These are phyloP conservation scores for Cytidiella melzeri DNA, from an alignment of 768 basidiomycete genomes.

Conservation along the genomic window DNA sequence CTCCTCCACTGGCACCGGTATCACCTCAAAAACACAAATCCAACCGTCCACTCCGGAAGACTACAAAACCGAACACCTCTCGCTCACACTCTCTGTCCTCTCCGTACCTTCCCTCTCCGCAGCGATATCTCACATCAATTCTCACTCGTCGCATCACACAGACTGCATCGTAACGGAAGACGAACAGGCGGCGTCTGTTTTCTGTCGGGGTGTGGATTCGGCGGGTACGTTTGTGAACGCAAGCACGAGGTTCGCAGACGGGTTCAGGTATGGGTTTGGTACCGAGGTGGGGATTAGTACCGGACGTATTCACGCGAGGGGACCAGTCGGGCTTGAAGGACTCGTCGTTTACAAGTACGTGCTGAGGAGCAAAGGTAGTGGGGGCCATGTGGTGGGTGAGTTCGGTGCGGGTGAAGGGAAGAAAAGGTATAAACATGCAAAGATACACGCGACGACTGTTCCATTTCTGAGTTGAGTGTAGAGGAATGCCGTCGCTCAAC, in stretches of 20 bases:
- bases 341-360: conserved; percentile 96
- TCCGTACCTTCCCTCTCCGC: conserved; percentile 60
- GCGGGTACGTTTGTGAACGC: conserved; percentile 94
- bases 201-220: conserved; percentile 85
- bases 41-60: conserved; percentile 49
- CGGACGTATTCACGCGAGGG: conserved; percentile 92
- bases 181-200: conserved; percentile 53
- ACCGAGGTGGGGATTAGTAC: conserved; percentile 98
- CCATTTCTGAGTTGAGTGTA: conserved; percentile 36
- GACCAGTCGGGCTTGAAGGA: conserved; percentile 92
- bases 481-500: too few relatives aligned
- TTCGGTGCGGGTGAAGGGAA: conserved; percentile 69
- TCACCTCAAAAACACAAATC: conserved; percentile 42
- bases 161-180: conserved; percentile 89
- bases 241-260: conserved; percentile 93
- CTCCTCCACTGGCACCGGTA: conserved; percentile 23
- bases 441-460: conserved; percentile 36
- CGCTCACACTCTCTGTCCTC: conserved; percentile 76
- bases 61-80: conserved; percentile 86
- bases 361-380: conserved; percentile 64
- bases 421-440: conserved; percentile 65
- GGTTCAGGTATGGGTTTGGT: conserved; percentile 94
- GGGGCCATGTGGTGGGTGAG: conserved; percentile 83
- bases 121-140: conserved; percentile 88
- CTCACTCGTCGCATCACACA: conserved; percentile 92